Conservation (phyloP, 2,329 filamentous ascomycete species). For the Colletotrichum sidae region DNA sequence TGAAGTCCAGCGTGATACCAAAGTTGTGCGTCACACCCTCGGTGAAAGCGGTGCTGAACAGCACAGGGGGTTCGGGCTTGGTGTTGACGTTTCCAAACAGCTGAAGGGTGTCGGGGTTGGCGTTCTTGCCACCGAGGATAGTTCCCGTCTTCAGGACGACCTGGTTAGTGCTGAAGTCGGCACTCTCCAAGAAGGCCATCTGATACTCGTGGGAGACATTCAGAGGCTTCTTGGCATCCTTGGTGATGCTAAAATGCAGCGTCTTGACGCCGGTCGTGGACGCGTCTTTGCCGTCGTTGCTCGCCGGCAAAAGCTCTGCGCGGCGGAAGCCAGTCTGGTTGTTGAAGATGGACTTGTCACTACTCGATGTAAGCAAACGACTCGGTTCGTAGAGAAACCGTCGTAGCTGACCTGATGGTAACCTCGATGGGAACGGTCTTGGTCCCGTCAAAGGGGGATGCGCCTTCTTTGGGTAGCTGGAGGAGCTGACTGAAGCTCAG, state of each 20-base stretch:
- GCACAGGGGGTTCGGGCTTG: slow-evolving; percentile 47
- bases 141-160: slow-evolving; percentile 67
- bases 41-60: slow-evolving; percentile 64
- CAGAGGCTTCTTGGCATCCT: slow-evolving; percentile 62
- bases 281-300: slow-evolving; percentile 61
- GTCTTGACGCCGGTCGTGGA: slow-evolving; percentile 68
- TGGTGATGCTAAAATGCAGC: slow-evolving; percentile 69
- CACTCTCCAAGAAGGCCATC: slow-evolving; percentile 62
- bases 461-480: slow-evolving; percentile 54
- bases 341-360: slow-evolving; percentile 70
- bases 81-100: slow-evolving; percentile 61
- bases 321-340: slow-evolving; percentile 70
- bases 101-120: slow-evolving; percentile 55
- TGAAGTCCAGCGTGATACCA: slow-evolving; percentile 68
- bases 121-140: slow-evolving; percentile 53
- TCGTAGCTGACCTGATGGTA: slow-evolving; percentile 52
- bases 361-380: slow-evolving; percentile 30
- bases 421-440: slow-evolving; percentile 61
- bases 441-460: slow-evolving; percentile 54
- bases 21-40: slow-evolving; percentile 71
- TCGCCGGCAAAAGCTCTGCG: slow-evolving; percentile 64
- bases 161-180: slow-evolving; percentile 61
- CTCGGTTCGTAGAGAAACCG: background rate
- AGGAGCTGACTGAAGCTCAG: slow-evolving; percentile 64
- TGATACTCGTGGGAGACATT: slow-evolving; percentile 73